These are phyloP conservation scores for Arabidopsis lyrata DNA, from an alignment of 441 rosid species.

Conservation along the genomic window DNA sequence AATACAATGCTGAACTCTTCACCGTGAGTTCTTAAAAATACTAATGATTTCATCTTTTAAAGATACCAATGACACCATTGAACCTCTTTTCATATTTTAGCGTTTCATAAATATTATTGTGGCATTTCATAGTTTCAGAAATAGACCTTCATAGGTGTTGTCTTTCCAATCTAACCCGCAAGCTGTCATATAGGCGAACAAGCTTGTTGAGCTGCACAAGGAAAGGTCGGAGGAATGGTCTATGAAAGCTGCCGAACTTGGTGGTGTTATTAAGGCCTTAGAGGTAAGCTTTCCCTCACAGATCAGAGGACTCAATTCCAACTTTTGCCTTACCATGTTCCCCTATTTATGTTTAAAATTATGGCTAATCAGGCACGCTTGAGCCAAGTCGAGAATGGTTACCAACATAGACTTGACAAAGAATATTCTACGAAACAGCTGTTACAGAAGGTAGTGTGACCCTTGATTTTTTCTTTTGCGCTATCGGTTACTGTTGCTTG, in stretches of 20 bases:
- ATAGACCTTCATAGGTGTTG: conserved; percentile 8
- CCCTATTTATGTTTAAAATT: conserved; percentile 44
- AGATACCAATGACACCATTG: too few species aligned
- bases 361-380: conserved; percentile 65
- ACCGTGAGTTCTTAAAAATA: conserved; percentile 69
- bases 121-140: conserved; percentile 18
- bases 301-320: conserved; percentile 23
- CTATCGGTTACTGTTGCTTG: conserved; percentile 13
- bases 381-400: conserved; percentile 75
- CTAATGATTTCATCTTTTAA: background rate
- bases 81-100: background rate
- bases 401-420: conserved; percentile 78
- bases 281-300: conserved; percentile 61
- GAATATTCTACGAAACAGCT: conserved; percentile 68
- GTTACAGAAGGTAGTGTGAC: conserved; percentile 68
- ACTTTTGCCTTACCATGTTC: conserved; percentile 11
- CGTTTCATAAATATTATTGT: too few species aligned
- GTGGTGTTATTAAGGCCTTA: conserved; percentile 93
- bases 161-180: conserved; percentile 26
- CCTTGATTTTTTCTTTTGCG: conserved; percentile 10
- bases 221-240: conserved; percentile 97
- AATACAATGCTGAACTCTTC: conserved; percentile 71
- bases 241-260: conserved; percentile 92
- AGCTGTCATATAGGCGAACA: conserved; percentile 64
- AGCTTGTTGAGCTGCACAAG: conserved; percentile 88